Conservation (phyloP, 345 rosid species). For the Stellera chamaejasme region DNA sequence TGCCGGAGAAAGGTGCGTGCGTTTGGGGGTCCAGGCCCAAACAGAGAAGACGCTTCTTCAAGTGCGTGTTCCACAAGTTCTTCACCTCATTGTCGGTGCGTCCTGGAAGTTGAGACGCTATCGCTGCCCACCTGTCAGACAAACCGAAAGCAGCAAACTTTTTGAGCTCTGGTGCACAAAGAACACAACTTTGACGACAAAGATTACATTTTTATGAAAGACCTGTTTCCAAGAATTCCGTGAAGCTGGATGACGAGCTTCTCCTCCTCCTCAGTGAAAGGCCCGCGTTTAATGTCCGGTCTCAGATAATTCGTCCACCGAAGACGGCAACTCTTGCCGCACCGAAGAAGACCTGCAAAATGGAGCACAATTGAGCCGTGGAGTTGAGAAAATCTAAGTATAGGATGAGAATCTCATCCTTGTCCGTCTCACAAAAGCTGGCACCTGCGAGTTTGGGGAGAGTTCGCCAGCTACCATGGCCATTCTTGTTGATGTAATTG, state of each 20-base stretch:
- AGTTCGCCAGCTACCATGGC: conserved; percentile 97
- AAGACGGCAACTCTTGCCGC: conserved; percentile 97
- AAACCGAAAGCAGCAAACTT: neutral
- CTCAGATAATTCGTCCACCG: conserved; percentile 95
- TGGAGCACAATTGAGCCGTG: neutral
- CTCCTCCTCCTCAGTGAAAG: conserved; percentile 84
- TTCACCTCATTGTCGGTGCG: conserved; percentile 97
- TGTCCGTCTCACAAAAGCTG: neutral
- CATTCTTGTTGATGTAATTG: conserved; percentile 56
- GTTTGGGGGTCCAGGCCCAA: conserved; percentile 90
- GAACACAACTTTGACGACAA: neutral
- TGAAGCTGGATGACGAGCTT: conserved; percentile 91
- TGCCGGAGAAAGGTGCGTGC: conserved; percentile 51
- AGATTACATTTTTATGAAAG: too few species aligned
- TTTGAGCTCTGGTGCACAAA: neutral
- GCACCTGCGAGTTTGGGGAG: conserved; percentile 85
- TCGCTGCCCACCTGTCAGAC: conserved; percentile 87
- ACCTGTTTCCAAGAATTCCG: conserved; percentile 97
- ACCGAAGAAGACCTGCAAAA: conserved; percentile 68
- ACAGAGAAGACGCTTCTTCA: conserved; percentile 70
- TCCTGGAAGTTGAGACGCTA: conserved; percentile 89
- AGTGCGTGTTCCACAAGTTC: conserved; percentile 96
- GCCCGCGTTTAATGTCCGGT: conserved; percentile 94
- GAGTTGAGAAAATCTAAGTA: neutral
- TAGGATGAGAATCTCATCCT: too few species aligned